phyloP scores from a whole-genome alignment of 352 stramenopile species.

The Phytophthora sp. region DNA sequence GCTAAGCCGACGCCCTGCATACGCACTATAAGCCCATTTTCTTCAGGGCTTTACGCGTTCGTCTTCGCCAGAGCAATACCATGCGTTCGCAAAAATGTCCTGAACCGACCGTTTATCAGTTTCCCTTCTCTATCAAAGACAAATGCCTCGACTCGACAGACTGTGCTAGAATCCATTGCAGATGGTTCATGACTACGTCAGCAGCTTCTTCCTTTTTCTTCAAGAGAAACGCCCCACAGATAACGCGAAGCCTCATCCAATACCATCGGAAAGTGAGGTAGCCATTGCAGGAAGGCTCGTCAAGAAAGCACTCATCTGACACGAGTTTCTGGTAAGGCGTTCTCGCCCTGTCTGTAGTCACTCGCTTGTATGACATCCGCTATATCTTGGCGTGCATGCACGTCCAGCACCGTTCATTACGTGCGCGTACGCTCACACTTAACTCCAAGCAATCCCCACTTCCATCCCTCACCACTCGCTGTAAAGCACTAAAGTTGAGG shows the following conservation, averaged over 20 bases:
- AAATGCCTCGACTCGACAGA: constrained; percentile 11
- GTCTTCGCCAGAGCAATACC: constrained; percentile 1
- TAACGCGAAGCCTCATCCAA: constrained; percentile 16
- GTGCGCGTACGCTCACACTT: not conserved
- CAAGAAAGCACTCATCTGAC: constrained; percentile 22
- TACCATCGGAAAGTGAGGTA: constrained; percentile 21
- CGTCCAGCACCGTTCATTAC: not conserved
- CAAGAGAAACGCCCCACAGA: constrained; percentile 14
- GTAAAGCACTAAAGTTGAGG: constrained; percentile 6
- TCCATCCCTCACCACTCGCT: constrained; percentile 9
- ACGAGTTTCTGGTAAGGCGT: constrained; percentile 21
- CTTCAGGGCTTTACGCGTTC: constrained; percentile 13
- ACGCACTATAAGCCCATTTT: constrained; percentile 13
- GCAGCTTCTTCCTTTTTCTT: constrained; percentile 10
- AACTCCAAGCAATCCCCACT: not conserved
- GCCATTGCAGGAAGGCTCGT: not conserved
- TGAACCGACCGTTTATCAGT: constrained; percentile 1
- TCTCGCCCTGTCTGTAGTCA: not conserved
- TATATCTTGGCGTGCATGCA: not conserved
- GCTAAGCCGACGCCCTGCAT: constrained; percentile 2
- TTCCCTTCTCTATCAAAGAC: constrained; percentile 9
- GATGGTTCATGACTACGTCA: constrained; percentile 5
- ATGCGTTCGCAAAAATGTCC: not conserved
- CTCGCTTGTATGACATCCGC: constrained; percentile 22
- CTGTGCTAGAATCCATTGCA: constrained; percentile 12